Evolutionary conservation across 345 rosid genomes (phyloP), one percentile per base, ranked within the genome.

Genomic region (Ceriops tagal): DNA sequence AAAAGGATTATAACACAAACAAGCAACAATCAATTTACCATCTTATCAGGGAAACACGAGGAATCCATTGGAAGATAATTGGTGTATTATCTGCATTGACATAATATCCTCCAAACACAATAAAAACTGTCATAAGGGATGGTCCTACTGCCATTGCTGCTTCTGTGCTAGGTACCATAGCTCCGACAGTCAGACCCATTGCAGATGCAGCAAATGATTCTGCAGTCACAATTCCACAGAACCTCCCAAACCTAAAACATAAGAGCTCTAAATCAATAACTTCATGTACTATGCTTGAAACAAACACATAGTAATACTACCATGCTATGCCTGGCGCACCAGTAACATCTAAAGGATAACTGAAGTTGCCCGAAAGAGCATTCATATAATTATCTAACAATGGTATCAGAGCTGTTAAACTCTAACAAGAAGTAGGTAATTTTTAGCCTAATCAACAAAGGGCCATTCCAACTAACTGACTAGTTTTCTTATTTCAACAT

Each of bases 81-180:
- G 99, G 99, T 39, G 97, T 89, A 73, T 89, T 91, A 59, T 85
- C 93, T 67, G 97, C 87, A 76, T 88, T 95, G 73, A 89, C 87
- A 67, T 89, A 91, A 81, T 87, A 91, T 49, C 97, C 99, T 75
- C 97, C 96, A 67, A 95, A 95, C 46, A 95, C 99, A 11, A 91
- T 83, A 67, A 95, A 91, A 69, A 95, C 96, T 31, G 96, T 95
- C 99, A 95, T 95, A 69, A 91, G 96, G 68, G 99, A 95, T 34
- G 97, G 99, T 52, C 99, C 99, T 28, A 95, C 74, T 15, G 99
- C 96, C 99, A 89, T 92, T 65, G 99, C 99, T 77, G 99, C 99
- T 82, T 95, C 99, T 55, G 96, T 85, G 66, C 82, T 91, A n/a
- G 97, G 96, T 63, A 86, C 97, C 95, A 91, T 91, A 59, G 97